Percentiles rank a stretch among this genome's conserved stretches.
phyloP scores from a whole-genome alignment of 805 yeast species.

The Saturnispora ahearnii region DNA sequence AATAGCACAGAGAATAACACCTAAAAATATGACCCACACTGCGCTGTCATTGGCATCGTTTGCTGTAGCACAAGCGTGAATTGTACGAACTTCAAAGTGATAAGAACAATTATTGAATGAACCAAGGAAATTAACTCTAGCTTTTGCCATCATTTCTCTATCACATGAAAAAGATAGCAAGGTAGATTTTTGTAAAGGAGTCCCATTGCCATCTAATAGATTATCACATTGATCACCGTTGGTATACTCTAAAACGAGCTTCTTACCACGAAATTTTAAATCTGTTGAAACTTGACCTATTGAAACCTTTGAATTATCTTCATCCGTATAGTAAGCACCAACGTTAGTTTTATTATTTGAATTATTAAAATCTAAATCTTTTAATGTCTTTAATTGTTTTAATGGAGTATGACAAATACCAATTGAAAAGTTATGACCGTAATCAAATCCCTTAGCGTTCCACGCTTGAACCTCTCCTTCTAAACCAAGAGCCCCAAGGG shows the following conservation, averaged over 20 bases:
- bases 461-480: constrained; percentile 39
- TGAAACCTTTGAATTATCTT: constrained; percentile 34
- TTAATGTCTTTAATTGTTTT: constrained; percentile 17
- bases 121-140: constrained; percentile 62
- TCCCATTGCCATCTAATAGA: constrained; percentile 35
- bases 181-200: constrained; percentile 49
- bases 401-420: constrained; percentile 61
- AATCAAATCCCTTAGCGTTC: constrained; percentile 63
- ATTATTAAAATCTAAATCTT: constrained; percentile 26
- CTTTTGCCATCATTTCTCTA: constrained; percentile 56
- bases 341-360: constrained; percentile 34
- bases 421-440: constrained; percentile 61
- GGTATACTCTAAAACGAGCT: constrained; percentile 58
- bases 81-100: constrained; percentile 74
- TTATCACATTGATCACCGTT: constrained; percentile 54
- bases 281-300: constrained; percentile 53
- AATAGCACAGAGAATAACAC: constrained; percentile 37
- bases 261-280: constrained; percentile 65
- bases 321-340: constrained; percentile 51
- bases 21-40: constrained; percentile 54
- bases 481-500: constrained; percentile 26
- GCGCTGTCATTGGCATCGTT: constrained; percentile 56
- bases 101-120: constrained; percentile 69
- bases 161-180: constrained; percentile 71
- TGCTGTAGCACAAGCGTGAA: constrained; percentile 80